Conservation (phyloP, 2,329 filamentous ascomycete genomes). For the Aspergillus chevalieri region DNA sequence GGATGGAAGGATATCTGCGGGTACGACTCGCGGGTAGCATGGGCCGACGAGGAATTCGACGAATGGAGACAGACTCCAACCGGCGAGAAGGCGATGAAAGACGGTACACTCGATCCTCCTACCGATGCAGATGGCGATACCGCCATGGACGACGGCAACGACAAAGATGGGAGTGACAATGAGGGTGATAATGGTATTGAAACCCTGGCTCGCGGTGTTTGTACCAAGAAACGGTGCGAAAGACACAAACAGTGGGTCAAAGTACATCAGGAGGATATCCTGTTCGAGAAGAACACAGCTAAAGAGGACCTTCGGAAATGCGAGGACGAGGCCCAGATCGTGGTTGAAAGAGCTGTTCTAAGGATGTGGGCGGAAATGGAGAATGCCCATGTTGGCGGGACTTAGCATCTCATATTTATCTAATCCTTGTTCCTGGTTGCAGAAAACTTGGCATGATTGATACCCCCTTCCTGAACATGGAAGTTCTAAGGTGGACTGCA, state of each 20-base stretch:
- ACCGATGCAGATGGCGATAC: constrained; percentile 30
- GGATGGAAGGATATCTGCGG: constrained; percentile 46
- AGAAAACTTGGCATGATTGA: constrained; percentile 13
- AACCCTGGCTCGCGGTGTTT: constrained; percentile 35
- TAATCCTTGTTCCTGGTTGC: neutral
- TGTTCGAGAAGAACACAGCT: constrained; percentile 38
- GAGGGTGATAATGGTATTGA: neutral
- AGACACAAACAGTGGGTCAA: constrained; percentile 45
- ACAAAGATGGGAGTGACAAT: constrained; percentile 23
- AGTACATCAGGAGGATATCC: constrained; percentile 40
- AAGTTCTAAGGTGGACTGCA: neutral
- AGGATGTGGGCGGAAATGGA: constrained; percentile 34
- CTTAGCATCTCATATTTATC: neutral
- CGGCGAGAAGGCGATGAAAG: constrained; percentile 34
- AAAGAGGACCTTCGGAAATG: constrained; percentile 33
- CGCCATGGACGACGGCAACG: constrained; percentile 26
- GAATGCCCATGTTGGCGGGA: constrained; percentile 15
- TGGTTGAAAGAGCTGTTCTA: constrained; percentile 41
- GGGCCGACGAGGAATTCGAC: constrained; percentile 45
- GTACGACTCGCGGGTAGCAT: constrained; percentile 42
- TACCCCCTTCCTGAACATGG: constrained; percentile 16
- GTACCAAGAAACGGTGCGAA: constrained; percentile 44
- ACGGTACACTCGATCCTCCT: constrained; percentile 30
- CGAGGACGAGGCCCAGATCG: constrained; percentile 35
- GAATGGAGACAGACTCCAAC: constrained; percentile 38